Evolutionary conservation across 176 grass and related monocot species (phyloP).

Genomic region (Ensete ventricosum): DNA sequence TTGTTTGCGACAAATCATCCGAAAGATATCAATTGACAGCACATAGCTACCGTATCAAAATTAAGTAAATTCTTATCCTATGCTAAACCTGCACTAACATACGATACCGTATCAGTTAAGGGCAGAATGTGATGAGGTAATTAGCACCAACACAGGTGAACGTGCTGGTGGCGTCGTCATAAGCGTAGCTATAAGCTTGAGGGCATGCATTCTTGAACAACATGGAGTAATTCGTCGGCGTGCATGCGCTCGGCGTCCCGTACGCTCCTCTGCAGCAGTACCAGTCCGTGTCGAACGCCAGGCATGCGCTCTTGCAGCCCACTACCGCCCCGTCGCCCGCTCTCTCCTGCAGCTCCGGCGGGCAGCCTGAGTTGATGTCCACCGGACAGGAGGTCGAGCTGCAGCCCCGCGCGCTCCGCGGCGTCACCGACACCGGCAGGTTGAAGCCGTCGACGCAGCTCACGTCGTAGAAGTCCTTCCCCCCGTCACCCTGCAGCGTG

Average conservation of each 20-base stretch:
- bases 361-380: conserved; percentile 44
- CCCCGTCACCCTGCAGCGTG: conserved; percentile 28
- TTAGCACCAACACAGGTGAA: conserved; percentile 33
- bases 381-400: conserved; percentile 9
- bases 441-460: conserved; percentile 68
- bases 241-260: conserved; percentile 29
- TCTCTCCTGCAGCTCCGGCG: conserved; percentile 20
- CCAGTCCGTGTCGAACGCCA: conserved; percentile 39
- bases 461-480: conserved; percentile 45
- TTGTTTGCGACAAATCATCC: too few relatives aligned
- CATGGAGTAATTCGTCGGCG: conserved; percentile 26
- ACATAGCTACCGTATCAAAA: too few relatives aligned
- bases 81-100: not conserved
- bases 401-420: conserved; percentile 8
- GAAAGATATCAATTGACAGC: too few relatives aligned
- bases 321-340: conserved; percentile 9
- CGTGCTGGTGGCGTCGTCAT: conserved; percentile 40
- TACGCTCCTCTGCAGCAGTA: conserved; percentile 45
- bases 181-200: conserved; percentile 56
- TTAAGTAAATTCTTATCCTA: too few relatives aligned
- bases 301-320: conserved; percentile 56
- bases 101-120: not conserved
- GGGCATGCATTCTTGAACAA: conserved; percentile 54
- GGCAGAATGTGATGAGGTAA: conserved; percentile 37
- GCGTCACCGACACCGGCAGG: conserved; percentile 32